Percentiles rank a stretch among this genome's conserved stretches.
These are phyloP conservation scores for Solanum lycopersicoides DNA, from an alignment of 257 asterid species.

Conservation along the genomic window DNA sequence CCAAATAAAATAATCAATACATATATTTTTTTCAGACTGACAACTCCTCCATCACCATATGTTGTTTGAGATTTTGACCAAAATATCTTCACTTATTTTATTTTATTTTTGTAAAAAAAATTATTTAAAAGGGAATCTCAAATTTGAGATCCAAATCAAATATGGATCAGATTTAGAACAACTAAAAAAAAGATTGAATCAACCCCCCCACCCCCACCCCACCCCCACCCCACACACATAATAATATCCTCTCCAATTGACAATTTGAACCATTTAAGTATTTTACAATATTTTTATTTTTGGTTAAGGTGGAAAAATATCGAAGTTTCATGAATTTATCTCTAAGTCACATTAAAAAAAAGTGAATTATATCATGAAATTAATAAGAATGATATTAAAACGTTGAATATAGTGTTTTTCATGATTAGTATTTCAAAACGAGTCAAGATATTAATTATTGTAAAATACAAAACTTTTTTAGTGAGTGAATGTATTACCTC, in stretches of 20 bases:
- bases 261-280: background rate
- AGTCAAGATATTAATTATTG: background rate
- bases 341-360: background rate
- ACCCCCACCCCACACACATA: background rate
- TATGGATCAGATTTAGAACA: slow-evolving; percentile 1
- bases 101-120: background rate
- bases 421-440: background rate
- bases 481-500: background rate
- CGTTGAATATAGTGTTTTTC: background rate
- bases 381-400: background rate
- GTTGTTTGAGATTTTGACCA: slow-evolving; percentile 10
- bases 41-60: slow-evolving; percentile 12
- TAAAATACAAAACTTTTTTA: background rate
- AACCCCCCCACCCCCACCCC: background rate
- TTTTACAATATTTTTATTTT: background rate
- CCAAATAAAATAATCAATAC: background rate
- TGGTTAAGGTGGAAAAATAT: background rate
- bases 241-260: background rate
- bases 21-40: background rate
- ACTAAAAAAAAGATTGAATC: background rate
- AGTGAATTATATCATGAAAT: background rate
- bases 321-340: background rate
- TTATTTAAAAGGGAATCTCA: background rate
- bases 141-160: slow-evolving; percentile 11
- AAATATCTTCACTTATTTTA: background rate